A percentile compares a stretch with the other conserved stretches of the same genome.
These are phyloP conservation scores for Arthrobotrys sphaeroides DNA, from an alignment of 2,329 filamentous ascomycete genomes.

Conservation along the genomic window DNA sequence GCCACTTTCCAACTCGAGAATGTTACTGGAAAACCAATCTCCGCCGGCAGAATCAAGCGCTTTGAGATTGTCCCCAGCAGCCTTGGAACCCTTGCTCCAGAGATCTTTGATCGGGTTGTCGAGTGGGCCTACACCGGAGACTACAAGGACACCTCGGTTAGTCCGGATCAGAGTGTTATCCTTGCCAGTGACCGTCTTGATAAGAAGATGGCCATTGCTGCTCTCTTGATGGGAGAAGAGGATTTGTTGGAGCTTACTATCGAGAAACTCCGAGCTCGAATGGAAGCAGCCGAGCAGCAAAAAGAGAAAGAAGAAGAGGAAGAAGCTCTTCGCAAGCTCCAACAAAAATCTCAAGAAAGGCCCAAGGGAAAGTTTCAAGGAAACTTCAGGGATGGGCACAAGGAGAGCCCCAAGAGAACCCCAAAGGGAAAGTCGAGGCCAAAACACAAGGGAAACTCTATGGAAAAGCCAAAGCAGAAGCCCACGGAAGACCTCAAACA, in stretches of 20 bases:
- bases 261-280: slow-evolving; percentile 12
- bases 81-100: not conserved
- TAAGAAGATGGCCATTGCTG: slow-evolving; percentile 21
- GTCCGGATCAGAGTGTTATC: not conserved
- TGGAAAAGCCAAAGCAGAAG: too few species aligned
- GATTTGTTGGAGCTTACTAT: slow-evolving; percentile 1
- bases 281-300: not conserved
- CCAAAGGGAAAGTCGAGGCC: too few species aligned
- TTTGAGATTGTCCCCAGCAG: slow-evolving; percentile 26
- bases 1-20: not conserved
- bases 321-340: not conserved
- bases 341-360: too few species aligned
- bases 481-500: too few species aligned
- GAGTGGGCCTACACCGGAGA: slow-evolving; percentile 25
- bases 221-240: not conserved
- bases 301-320: not conserved
- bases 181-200: not conserved
- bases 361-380: too few species aligned
- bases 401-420: too few species aligned
- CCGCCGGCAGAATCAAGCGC: slow-evolving; percentile 21
- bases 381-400: too few species aligned
- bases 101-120: slow-evolving; percentile 12
- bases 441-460: too few species aligned
- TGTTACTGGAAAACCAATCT: not conserved
- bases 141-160: not conserved